Evolutionary conservation across 148 eudicot species (phyloP).

Genomic region (Rhododendron molle): DNA sequence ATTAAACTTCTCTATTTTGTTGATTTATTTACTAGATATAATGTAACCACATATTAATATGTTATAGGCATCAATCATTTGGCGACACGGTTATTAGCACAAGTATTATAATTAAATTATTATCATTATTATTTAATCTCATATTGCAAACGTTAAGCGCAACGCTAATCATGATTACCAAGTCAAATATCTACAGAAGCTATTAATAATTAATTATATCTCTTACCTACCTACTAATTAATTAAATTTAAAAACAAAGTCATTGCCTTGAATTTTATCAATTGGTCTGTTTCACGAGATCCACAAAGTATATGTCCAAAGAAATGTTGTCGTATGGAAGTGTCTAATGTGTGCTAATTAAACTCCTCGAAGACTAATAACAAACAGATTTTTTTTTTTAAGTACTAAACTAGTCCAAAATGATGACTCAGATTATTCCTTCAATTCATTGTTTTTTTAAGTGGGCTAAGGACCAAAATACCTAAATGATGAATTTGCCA

Average conservation of each 20-base stretch:
- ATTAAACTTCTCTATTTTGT: background rate
- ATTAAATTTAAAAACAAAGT: background rate
- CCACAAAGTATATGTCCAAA: background rate
- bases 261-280: background rate
- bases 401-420: background rate
- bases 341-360: background rate
- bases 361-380: background rate
- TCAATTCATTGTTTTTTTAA: background rate
- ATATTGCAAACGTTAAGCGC: background rate
- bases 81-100: background rate
- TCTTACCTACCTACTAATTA: background rate
- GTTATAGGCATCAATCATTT: background rate
- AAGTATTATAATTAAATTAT: background rate
- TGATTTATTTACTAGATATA: background rate
- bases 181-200: background rate
- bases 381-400: background rate
- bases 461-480: background rate
- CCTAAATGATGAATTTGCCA: background rate
- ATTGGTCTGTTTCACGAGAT: background rate
- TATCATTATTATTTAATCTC: background rate
- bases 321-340: background rate
- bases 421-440: background rate
- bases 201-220: background rate
- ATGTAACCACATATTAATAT: too few relatives aligned
- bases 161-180: background rate